Evolutionary conservation across 2,329 filamentous ascomycete species (phyloP).

Genomic region (Botrytis porri): DNA sequence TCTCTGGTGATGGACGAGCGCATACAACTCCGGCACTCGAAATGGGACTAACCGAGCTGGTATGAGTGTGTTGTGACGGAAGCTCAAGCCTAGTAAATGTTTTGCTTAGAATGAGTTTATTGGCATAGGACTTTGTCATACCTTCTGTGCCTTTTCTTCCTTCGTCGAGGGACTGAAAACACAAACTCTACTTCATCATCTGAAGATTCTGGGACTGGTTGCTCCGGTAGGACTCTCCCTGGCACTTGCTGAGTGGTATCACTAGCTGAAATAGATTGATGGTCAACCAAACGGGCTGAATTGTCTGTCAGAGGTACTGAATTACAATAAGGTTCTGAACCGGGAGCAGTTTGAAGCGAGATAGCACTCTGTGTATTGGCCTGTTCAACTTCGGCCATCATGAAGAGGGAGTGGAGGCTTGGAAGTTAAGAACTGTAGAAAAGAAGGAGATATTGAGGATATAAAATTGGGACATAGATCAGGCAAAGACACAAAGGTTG

Average conservation of each 20-base stretch:
- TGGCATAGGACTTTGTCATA: constrained; percentile 22
- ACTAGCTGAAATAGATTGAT: background rate
- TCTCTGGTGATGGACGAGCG: background rate
- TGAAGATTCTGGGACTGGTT: constrained; percentile 26
- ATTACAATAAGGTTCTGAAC: background rate
- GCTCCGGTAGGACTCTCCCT: background rate
- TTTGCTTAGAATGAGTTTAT: background rate
- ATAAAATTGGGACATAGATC: background rate
- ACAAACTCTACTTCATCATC: constrained; percentile 48
- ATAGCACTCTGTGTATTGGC: background rate
- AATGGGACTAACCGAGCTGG: background rate
- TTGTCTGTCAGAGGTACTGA: background rate
- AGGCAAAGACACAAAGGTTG: constrained; percentile 13
- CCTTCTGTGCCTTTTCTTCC: constrained; percentile 40
- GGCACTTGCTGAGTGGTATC: background rate
- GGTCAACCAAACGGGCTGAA: background rate
- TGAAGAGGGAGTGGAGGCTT: background rate
- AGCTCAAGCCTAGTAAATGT: background rate
- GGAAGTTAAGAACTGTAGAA: constrained; percentile 1
- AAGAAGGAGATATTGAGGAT: constrained; percentile 1
- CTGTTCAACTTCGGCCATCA: background rate
- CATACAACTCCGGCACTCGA: background rate
- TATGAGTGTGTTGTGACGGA: background rate
- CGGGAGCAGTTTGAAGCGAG: background rate
- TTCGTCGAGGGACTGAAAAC: constrained; percentile 42